These are phyloP conservation scores for Sphaerulina musiva DNA, from an alignment of 2,329 filamentous ascomycete species.

Conservation along the genomic window DNA sequence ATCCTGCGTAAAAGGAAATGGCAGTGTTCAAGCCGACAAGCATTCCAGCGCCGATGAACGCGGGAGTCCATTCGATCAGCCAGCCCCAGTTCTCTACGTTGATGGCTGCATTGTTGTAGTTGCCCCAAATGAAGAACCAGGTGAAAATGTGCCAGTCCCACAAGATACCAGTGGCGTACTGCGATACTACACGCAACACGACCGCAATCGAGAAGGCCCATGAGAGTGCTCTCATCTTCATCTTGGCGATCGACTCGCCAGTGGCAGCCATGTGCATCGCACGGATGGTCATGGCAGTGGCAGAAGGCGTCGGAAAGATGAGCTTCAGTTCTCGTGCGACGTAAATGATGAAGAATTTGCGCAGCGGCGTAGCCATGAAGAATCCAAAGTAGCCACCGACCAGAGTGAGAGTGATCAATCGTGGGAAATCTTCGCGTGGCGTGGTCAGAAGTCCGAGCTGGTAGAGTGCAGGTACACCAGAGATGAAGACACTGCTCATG, in stretches of 20 bases:
- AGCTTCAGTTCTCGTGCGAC: slow-evolving; percentile 55
- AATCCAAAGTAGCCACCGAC: slow-evolving; percentile 60
- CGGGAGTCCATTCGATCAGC: slow-evolving; percentile 54
- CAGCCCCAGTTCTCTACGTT: slow-evolving; percentile 57
- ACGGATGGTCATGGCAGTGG: slow-evolving; percentile 56
- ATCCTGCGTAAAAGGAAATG: slow-evolving; percentile 52
- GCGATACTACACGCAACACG: slow-evolving; percentile 50
- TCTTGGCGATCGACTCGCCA: slow-evolving; percentile 48
- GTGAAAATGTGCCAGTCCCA: slow-evolving; percentile 42
- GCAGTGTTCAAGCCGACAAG: slow-evolving; percentile 55
- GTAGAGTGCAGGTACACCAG: slow-evolving; percentile 56
- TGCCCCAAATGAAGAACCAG: slow-evolving; percentile 52
- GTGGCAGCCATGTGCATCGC: slow-evolving; percentile 54
- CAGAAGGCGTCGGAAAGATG: slow-evolving; percentile 55
- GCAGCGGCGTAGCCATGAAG: slow-evolving; percentile 37
- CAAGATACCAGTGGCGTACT: slow-evolving; percentile 55
- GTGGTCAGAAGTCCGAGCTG: slow-evolving; percentile 47
- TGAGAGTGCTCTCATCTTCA: slow-evolving; percentile 52
- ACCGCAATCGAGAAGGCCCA: slow-evolving; percentile 48
- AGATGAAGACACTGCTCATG: slow-evolving; percentile 52
- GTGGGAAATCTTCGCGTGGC: slow-evolving; percentile 51
- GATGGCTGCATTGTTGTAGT: slow-evolving; percentile 47
- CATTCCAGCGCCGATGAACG: slow-evolving; percentile 54
- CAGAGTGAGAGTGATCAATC: slow-evolving; percentile 55
- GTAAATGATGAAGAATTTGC: slow-evolving; percentile 63